A percentile compares a stretch with the other conserved stretches of the same genome.
Conservation (phyloP, 495 filamentous ascomycete genomes). For the Penicillium simplicissimum region DNA sequence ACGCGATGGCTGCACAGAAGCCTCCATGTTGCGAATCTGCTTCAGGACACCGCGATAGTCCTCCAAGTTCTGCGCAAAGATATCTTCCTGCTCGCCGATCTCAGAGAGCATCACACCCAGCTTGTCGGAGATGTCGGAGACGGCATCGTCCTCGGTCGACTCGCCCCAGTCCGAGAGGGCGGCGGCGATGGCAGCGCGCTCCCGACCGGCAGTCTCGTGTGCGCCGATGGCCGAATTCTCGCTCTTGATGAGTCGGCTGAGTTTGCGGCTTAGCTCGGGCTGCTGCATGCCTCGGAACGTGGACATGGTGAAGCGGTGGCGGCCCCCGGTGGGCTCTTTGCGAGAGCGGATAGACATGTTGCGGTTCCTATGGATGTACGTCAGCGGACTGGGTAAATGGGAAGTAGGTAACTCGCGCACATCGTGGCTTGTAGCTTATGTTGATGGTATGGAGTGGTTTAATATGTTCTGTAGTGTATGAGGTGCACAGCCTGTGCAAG, state of each 20-base stretch:
- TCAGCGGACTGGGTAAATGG: not conserved
- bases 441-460: not conserved
- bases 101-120: conserved; percentile 87
- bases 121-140: conserved; percentile 91
- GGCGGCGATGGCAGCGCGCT: conserved; percentile 77
- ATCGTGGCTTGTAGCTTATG: not conserved
- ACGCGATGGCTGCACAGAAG: conserved; percentile 84
- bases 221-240: conserved; percentile 81
- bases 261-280: conserved; percentile 78
- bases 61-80: conserved; percentile 82
- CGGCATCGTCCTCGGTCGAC: conserved; percentile 76
- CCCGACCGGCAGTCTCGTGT: conserved; percentile 78
- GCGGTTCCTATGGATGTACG: conserved; percentile 53
- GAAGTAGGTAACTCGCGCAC: not conserved
- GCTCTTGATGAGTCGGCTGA: conserved; percentile 89
- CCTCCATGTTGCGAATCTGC: conserved; percentile 88
- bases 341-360: conserved; percentile 61
- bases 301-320: conserved; percentile 72
- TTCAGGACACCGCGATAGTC: conserved; percentile 80
- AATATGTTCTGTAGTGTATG: conserved; percentile 4
- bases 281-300: conserved; percentile 80
- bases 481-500: conserved; percentile 3
- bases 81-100: conserved; percentile 88
- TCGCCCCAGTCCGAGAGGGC: conserved; percentile 98
- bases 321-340: conserved; percentile 42